phyloP scores from a whole-genome alignment of 192 early-diverging fungal species.

The Coemansia sp. region DNA sequence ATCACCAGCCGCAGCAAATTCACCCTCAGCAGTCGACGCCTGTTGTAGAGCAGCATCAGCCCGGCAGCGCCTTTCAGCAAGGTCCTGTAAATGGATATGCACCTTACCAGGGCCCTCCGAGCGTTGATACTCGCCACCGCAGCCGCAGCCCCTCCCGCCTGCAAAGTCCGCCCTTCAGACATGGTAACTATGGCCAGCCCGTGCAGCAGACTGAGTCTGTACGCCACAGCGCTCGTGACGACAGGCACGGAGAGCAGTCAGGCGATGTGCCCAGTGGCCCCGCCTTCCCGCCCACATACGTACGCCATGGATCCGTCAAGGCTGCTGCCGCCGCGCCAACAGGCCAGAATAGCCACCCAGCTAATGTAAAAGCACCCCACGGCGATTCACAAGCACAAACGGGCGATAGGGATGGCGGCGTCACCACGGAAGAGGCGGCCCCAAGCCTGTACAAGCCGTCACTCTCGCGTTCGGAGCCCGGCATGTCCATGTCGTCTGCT shows the following conservation, averaged over 20 bases:
- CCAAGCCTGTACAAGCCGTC: conserved; percentile 13
- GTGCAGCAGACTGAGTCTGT: conserved; percentile 3
- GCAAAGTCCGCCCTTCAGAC: conserved; percentile 27
- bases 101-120: conserved; percentile 20
- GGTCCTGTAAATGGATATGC: conserved; percentile 44
- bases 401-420: conserved; percentile 43
- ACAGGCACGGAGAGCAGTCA: conserved; percentile 9
- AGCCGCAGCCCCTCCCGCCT: conserved; percentile 39
- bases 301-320: conserved; percentile 18
- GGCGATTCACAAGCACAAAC: neutral
- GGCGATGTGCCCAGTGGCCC: conserved; percentile 1
- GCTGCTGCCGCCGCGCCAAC: neutral
- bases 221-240: conserved; percentile 7
- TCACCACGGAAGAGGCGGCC: conserved; percentile 32
- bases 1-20: conserved; percentile 13
- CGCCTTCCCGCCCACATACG: conserved; percentile 7
- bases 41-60: conserved; percentile 12
- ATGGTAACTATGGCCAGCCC: conserved; percentile 20
- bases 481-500: conserved; percentile 8
- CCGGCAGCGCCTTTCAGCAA: conserved; percentile 36
- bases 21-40: conserved; percentile 23
- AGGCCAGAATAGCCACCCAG: neutral
- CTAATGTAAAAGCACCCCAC: neutral
- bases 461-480: conserved; percentile 4
- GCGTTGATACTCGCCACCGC: conserved; percentile 14